These are phyloP conservation scores for Ceratocystis huliohia DNA, from an alignment of 2,329 filamentous ascomycete species.

Conservation along the genomic window DNA sequence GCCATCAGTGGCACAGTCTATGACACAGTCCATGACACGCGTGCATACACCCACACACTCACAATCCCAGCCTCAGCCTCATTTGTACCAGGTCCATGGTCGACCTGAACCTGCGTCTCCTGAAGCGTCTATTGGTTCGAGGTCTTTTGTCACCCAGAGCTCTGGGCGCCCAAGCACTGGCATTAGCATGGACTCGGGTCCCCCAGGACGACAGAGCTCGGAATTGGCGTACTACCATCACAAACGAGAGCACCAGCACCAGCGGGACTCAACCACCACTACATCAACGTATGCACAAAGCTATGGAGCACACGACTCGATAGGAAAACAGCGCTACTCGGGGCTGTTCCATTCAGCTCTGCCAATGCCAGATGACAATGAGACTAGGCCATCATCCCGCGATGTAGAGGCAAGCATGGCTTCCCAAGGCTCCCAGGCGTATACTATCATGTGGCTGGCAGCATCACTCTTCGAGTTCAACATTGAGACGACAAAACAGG, in stretches of 20 bases:
- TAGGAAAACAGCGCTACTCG: slow-evolving; percentile 37
- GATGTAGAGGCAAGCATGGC: slow-evolving; percentile 2
- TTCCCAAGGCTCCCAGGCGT: slow-evolving; percentile 31
- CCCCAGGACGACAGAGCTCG: slow-evolving; percentile 36
- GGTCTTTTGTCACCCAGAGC: slow-evolving; percentile 34
- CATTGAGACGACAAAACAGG: slow-evolving; percentile 79
- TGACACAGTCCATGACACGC: slow-evolving; percentile 12
- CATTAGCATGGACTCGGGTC: slow-evolving; percentile 38
- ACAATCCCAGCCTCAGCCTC: slow-evolving; percentile 1
- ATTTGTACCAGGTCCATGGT: slow-evolving; percentile 21
- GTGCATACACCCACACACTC: slow-evolving; percentile 3
- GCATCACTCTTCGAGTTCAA: slow-evolving; percentile 96
- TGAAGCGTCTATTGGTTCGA: slow-evolving; percentile 29
- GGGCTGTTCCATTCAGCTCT: slow-evolving; percentile 79
- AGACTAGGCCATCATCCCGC: slow-evolving; percentile 32
- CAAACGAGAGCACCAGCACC: slow-evolving; percentile 7
- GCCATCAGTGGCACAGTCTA: slow-evolving; percentile 12
- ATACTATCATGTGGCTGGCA: slow-evolving; percentile 75
- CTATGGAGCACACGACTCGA: slow-evolving; percentile 22
- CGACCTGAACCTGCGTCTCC: slow-evolving; percentile 12
- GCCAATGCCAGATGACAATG: slow-evolving; percentile 58
- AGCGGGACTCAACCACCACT: slow-evolving; percentile 38
- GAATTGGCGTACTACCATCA: slow-evolving; percentile 35
- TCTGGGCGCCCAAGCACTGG: slow-evolving; percentile 46
- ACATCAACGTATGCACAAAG: slow-evolving; percentile 40